Evolutionary conservation across 768 basidiomycete species (phyloP).

Genomic region (Psilocybe sp.): DNA sequence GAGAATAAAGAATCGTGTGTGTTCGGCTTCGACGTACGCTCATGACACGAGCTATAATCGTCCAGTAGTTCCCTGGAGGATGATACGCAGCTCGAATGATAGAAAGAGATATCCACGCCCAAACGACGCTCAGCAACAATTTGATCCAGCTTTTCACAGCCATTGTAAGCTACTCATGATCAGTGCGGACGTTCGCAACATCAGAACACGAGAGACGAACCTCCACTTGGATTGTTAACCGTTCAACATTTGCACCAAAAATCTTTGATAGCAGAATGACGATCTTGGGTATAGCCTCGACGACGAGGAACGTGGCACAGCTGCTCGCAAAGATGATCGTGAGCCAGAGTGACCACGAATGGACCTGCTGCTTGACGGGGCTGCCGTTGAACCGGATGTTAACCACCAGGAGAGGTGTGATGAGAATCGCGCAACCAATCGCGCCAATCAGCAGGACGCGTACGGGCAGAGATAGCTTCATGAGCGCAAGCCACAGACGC

Average conservation of each 20-base stretch:
- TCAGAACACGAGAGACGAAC: conserved; percentile 30
- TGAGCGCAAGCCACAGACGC: conserved; percentile 59
- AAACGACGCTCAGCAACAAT: conserved; percentile 58
- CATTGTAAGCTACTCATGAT: conserved; percentile 47
- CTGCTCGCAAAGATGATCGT: conserved; percentile 63
- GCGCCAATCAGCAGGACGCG: conserved; percentile 56
- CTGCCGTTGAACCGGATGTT: conserved; percentile 55
- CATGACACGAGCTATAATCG: conserved; percentile 65
- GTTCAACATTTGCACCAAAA: conserved; percentile 61
- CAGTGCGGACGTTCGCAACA: background rate
- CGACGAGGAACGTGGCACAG: conserved; percentile 59
- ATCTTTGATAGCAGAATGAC: conserved; percentile 52
- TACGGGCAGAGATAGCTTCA: conserved; percentile 60
- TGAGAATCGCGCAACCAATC: conserved; percentile 61
- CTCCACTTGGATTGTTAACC: conserved; percentile 67
- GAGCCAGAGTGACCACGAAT: conserved; percentile 67
- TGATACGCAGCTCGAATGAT: conserved; percentile 54
- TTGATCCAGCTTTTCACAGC: conserved; percentile 75
- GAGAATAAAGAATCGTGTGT: background rate
- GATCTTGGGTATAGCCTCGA: conserved; percentile 59
- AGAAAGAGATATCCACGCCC: conserved; percentile 75
- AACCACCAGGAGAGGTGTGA: conserved; percentile 70
- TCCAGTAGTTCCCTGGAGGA: conserved; percentile 68
- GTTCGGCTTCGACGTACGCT: conserved; percentile 40
- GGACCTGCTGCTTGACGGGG: conserved; percentile 50